Evolutionary conservation across 495 filamentous ascomycete genomes (phyloP).

Genomic region (Chlorociboria aeruginascens): DNA sequence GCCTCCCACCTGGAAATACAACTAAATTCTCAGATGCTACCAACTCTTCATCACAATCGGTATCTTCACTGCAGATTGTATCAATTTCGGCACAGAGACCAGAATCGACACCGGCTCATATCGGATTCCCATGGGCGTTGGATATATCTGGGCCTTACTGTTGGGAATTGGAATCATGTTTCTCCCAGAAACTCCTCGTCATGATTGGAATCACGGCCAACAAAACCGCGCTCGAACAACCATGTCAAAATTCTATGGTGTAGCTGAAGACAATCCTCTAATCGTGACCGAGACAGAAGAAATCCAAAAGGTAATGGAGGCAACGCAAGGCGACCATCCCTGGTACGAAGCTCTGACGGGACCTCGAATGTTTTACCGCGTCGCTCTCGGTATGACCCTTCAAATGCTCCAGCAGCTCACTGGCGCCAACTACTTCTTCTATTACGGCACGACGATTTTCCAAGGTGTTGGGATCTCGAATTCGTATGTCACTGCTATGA

Average conservation of each 20-base stretch:
- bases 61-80: slow-evolving; percentile 69
- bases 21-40: slow-evolving; percentile 39
- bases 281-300: slow-evolving; percentile 61
- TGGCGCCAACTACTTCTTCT: slow-evolving; percentile 47
- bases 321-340: slow-evolving; percentile 35
- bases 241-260: slow-evolving; percentile 63
- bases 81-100: slow-evolving; percentile 65
- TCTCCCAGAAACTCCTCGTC: slow-evolving; percentile 63
- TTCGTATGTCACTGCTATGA: slow-evolving; percentile 56
- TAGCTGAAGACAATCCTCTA: slow-evolving; percentile 49
- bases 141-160: slow-evolving; percentile 64
- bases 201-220: slow-evolving; percentile 51
- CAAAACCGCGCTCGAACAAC: slow-evolving; percentile 52
- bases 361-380: slow-evolving; percentile 63
- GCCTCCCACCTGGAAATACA: neutral
- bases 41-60: slow-evolving; percentile 83
- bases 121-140: slow-evolving; percentile 71
- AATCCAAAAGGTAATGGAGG: slow-evolving; percentile 53
- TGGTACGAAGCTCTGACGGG: slow-evolving; percentile 61
- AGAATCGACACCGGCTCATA: slow-evolving; percentile 46
- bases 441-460: slow-evolving; percentile 47
- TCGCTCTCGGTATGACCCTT: slow-evolving; percentile 52
- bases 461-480: slow-evolving; percentile 47
- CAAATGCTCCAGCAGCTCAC: slow-evolving; percentile 60
- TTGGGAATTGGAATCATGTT: slow-evolving; percentile 60